Evolutionary conservation across 129 eudicot genomes (phyloP).

Genomic region (Logfia minima): DNA sequence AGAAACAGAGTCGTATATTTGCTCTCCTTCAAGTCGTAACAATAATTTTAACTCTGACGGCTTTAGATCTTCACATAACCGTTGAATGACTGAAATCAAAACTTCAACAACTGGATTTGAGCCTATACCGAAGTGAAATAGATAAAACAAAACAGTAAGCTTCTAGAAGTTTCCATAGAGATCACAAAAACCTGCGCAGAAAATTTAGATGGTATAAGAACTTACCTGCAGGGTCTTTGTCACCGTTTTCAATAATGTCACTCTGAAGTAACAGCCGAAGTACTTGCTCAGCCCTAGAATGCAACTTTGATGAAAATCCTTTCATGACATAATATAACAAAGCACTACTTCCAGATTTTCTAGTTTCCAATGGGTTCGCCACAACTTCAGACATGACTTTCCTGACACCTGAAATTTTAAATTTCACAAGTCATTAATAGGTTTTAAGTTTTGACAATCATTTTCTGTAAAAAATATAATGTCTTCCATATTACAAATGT

Average conservation of each 20-base stretch:
- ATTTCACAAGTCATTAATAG: slow-evolving; percentile 18
- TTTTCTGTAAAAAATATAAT: background rate
- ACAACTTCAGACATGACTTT: slow-evolving; percentile 60
- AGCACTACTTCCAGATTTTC: slow-evolving; percentile 66
- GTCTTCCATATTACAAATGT: background rate
- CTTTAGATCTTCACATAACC: slow-evolving; percentile 58
- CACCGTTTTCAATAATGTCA: slow-evolving; percentile 48
- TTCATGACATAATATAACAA: slow-evolving; percentile 66
- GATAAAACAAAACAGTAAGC: background rate
- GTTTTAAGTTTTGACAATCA: background rate
- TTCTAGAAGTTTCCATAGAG: background rate
- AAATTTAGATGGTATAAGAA: slow-evolving; percentile 10
- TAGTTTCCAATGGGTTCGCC: slow-evolving; percentile 51
- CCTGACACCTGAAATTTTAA: slow-evolving; percentile 49
- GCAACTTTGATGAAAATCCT: slow-evolving; percentile 75
- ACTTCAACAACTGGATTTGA: slow-evolving; percentile 61
- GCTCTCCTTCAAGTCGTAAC: slow-evolving; percentile 45
- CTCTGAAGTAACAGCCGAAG: slow-evolving; percentile 46
- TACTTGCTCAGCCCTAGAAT: slow-evolving; percentile 64
- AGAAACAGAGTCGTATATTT: slow-evolving; percentile 35
- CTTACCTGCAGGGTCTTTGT: slow-evolving; percentile 51
- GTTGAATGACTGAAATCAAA: slow-evolving; percentile 46
- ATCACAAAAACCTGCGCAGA: background rate
- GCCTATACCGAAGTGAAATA: slow-evolving; percentile 36
- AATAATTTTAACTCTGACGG: slow-evolving; percentile 42